Percentiles rank a stretch among this genome's conserved stretches.
Conservation (phyloP, 2,329 filamentous ascomycete genomes). For the Corniculantispora saksenae region DNA sequence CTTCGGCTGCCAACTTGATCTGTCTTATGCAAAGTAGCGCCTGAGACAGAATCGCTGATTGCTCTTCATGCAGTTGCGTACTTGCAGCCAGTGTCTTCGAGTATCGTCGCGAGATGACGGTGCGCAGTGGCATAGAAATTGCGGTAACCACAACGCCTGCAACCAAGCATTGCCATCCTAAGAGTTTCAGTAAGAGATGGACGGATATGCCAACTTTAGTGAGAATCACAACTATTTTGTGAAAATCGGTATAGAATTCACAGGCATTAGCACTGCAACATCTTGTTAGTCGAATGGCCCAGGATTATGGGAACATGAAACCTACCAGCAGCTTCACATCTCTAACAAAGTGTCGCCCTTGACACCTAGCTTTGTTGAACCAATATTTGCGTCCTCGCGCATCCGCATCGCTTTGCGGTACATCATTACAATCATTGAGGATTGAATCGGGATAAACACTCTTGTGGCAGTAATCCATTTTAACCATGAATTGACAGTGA, state of each 20-base stretch:
- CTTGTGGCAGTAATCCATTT: background rate
- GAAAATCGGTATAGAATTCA: background rate
- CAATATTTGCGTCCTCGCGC: background rate
- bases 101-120: background rate
- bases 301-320: background rate
- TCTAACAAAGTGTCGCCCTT: background rate
- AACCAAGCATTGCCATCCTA: slow-evolving; percentile 17
- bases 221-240: background rate
- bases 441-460: background rate
- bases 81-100: background rate
- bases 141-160: slow-evolving; percentile 9
- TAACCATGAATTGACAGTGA: background rate
- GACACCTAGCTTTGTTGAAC: background rate
- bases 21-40: slow-evolving; percentile 16
- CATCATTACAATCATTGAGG: background rate
- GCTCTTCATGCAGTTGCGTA: background rate
- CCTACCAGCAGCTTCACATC: background rate
- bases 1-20: slow-evolving; percentile 20
- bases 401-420: background rate
- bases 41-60: background rate
- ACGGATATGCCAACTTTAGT: background rate
- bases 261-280: background rate
- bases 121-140: slow-evolving; percentile 6
- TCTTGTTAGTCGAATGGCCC: background rate
- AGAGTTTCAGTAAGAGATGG: background rate